Conservation (phyloP, 768 basidiomycete species). For the Tylopilus intermedius region DNA sequence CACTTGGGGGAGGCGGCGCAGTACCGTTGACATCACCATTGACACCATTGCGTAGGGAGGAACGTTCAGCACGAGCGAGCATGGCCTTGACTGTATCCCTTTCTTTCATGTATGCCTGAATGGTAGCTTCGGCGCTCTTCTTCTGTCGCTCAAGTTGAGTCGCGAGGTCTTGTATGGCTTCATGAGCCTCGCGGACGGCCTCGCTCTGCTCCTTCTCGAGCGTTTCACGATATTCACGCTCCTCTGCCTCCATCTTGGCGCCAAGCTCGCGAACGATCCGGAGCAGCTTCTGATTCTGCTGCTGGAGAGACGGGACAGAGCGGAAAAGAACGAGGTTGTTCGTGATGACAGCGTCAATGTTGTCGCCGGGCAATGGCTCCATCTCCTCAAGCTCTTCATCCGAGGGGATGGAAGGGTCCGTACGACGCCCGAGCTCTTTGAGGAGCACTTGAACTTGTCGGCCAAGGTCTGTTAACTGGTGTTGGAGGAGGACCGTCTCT, state of each 20-base stretch:
- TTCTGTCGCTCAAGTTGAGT: slow-evolving; percentile 76
- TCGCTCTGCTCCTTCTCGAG: slow-evolving; percentile 73
- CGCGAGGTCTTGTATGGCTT: slow-evolving; percentile 75
- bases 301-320: slow-evolving; percentile 74
- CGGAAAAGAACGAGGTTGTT: slow-evolving; percentile 85
- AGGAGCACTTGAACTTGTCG: slow-evolving; percentile 78
- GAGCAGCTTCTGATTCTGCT: slow-evolving; percentile 86
- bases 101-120: slow-evolving; percentile 82
- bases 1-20: slow-evolving; percentile 24
- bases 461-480: slow-evolving; percentile 77
- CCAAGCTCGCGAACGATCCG: slow-evolving; percentile 81
- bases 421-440: slow-evolving; percentile 73
- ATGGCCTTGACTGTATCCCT: slow-evolving; percentile 78
- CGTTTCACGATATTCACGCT: slow-evolving; percentile 64
- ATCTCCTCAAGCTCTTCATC: slow-evolving; percentile 57
- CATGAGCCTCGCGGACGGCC: slow-evolving; percentile 83
- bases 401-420: slow-evolving; percentile 76
- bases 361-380: slow-evolving; percentile 42
- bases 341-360: slow-evolving; percentile 78
- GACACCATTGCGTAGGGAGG: slow-evolving; percentile 13
- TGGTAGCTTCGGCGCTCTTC: slow-evolving; percentile 59
- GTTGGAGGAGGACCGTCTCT: slow-evolving; percentile 65
- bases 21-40: slow-evolving; percentile 33
- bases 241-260: slow-evolving; percentile 78
- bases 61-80: slow-evolving; percentile 50